Evolutionary conservation across 2,329 filamentous ascomycete species (phyloP).

Genomic region (Aspergillus tanneri): DNA sequence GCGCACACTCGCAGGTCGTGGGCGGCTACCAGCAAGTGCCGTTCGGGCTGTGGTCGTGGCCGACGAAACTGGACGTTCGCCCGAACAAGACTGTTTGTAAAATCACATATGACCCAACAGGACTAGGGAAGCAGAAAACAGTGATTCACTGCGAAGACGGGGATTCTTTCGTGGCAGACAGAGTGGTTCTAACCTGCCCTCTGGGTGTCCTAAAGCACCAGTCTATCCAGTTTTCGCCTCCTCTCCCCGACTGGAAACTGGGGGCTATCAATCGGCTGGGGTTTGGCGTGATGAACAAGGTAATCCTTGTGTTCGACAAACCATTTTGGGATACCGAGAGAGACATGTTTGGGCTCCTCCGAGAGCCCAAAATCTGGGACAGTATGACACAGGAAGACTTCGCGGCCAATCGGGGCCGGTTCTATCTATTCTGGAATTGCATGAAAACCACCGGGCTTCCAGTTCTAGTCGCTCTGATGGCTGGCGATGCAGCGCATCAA

Average conservation of each 20-base stretch:
- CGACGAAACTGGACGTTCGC: slow-evolving; percentile 72
- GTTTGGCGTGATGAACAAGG: slow-evolving; percentile 93
- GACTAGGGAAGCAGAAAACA: slow-evolving; percentile 48
- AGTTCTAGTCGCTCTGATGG: slow-evolving; percentile 89
- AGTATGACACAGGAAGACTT: slow-evolving; percentile 82
- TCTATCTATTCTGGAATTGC: slow-evolving; percentile 98
- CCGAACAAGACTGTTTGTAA: slow-evolving; percentile 70
- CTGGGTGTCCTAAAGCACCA: slow-evolving; percentile 85
- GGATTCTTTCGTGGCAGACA: slow-evolving; percentile 74
- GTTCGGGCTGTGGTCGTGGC: slow-evolving; percentile 77
- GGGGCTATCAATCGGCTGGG: slow-evolving; percentile 80
- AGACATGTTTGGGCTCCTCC: slow-evolving; percentile 91
- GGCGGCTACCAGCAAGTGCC: slow-evolving; percentile 93
- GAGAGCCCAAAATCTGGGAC: slow-evolving; percentile 66
- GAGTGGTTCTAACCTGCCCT: slow-evolving; percentile 85
- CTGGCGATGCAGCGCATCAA: slow-evolving; percentile 86
- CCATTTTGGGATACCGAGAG: slow-evolving; percentile 87
- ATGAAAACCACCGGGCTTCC: slow-evolving; percentile 85
- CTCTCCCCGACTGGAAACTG: slow-evolving; percentile 82
- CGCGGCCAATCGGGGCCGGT: slow-evolving; percentile 74
- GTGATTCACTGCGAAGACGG: slow-evolving; percentile 76
- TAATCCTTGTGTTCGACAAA: slow-evolving; percentile 83
- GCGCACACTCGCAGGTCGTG: slow-evolving; percentile 86
- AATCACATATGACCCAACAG: slow-evolving; percentile 62
- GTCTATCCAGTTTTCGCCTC: slow-evolving; percentile 79